Evolutionary conservation across 1,139 yeast species (phyloP).

Genomic region (Zygoascus hellenicus): DNA sequence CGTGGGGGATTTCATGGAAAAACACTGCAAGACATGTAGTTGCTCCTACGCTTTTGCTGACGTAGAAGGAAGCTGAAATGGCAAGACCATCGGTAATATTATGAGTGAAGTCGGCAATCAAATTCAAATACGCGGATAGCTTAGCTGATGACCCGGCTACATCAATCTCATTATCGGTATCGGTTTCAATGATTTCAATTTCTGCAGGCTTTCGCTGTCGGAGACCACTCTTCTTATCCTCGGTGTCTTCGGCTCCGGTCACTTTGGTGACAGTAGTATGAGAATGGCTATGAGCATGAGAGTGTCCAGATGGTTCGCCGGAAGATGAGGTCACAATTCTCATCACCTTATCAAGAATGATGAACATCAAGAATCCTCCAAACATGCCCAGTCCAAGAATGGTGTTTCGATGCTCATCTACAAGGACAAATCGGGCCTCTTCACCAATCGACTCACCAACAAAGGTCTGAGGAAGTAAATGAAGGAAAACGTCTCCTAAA

Average conservation of each 20-base stretch:
- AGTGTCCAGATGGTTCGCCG: conserved; percentile 37
- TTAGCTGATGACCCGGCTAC: conserved; percentile 25
- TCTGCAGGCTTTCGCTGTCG: conserved; percentile 1
- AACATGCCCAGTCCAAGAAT: conserved; percentile 49
- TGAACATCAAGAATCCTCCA: conserved; percentile 51
- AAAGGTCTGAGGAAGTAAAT: conserved; percentile 58
- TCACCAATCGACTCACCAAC: conserved; percentile 43
- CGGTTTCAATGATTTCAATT: conserved; percentile 12
- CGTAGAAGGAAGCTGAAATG: conserved; percentile 58
- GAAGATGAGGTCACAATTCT: conserved; percentile 45
- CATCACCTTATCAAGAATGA: conserved; percentile 51
- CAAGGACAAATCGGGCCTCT: conserved; percentile 39
- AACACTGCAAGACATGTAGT: conserved; percentile 60
- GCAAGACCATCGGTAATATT: conserved; percentile 69
- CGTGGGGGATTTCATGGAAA: conserved; percentile 71
- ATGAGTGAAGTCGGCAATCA: conserved; percentile 62
- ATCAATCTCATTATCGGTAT: conserved; percentile 9
- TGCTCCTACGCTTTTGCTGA: conserved; percentile 51
- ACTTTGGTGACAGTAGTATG: conserved; percentile 11
- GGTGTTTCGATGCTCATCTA: conserved; percentile 45
- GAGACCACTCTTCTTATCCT: background rate
- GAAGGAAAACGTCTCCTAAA: conserved; percentile 62
- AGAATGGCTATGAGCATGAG: conserved; percentile 38
- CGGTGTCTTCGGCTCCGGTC: conserved; percentile 9
- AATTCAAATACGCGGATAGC: conserved; percentile 53